phyloP scores from a whole-genome alignment of 2,329 filamentous ascomycete species.

The Penicillium sp. region DNA sequence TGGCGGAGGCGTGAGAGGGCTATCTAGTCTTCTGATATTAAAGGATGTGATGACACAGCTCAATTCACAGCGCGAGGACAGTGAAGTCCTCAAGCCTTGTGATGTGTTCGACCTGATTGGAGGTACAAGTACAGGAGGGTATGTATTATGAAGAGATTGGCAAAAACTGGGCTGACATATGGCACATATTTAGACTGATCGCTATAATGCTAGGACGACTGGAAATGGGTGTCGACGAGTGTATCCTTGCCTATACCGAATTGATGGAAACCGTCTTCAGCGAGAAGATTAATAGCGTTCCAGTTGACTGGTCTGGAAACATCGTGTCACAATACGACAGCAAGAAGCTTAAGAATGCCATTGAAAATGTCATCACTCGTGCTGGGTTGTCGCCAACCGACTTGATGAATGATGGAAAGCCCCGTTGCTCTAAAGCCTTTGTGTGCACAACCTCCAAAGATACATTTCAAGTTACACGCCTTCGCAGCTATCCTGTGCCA shows the following conservation, averaged over 20 bases:
- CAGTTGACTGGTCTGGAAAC: constrained; percentile 11
- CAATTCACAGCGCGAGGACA: constrained; percentile 17
- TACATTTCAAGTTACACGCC: constrained; percentile 5
- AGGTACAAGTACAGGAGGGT: constrained; percentile 29
- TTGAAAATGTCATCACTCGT: constrained; percentile 13
- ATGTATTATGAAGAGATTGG: background rate
- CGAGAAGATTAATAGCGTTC: constrained; percentile 11
- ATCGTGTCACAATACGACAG: constrained; percentile 15
- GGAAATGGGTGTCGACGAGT: constrained; percentile 35
- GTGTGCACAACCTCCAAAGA: constrained; percentile 20
- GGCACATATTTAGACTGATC: constrained; percentile 28
- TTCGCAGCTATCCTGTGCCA: constrained; percentile 11
- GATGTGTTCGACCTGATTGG: constrained; percentile 24
- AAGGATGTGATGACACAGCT: constrained; percentile 36
- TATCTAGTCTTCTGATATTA: constrained; percentile 41
- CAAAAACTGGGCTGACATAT: background rate
- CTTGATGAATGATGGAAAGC: constrained; percentile 8
- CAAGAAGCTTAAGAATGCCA: constrained; percentile 4
- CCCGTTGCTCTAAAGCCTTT: constrained; percentile 5
- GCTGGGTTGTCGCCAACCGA: constrained; percentile 6
- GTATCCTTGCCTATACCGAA: constrained; percentile 30
- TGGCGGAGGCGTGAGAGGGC: constrained; percentile 42
- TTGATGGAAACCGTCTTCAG: constrained; percentile 29
- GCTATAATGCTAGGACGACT: constrained; percentile 41
- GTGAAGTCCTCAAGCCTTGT: constrained; percentile 14